These are phyloP conservation scores for Mycosphaerelloides madeirae DNA, from an alignment of 2,329 filamentous ascomycete species.

Conservation along the genomic window DNA sequence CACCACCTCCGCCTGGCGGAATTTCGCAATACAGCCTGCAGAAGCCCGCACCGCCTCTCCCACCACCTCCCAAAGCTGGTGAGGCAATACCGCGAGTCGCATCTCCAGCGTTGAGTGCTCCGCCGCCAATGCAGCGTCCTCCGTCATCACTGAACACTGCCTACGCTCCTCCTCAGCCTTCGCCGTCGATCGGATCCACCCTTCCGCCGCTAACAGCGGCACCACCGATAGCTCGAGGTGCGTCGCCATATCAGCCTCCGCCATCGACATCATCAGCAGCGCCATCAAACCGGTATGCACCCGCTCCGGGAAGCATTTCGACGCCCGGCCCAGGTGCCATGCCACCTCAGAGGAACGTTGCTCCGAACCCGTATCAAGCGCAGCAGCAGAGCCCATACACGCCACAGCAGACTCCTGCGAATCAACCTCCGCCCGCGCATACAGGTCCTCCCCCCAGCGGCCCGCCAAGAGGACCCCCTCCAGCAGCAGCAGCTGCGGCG, in stretches of 20 bases:
- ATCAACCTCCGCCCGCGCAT: conserved; percentile 42
- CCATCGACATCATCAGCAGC: conserved; percentile 57
- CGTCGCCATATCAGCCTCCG: conserved; percentile 82
- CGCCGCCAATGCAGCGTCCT: conserved; percentile 40
- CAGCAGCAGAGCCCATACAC: conserved; percentile 32
- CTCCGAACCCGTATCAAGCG: conserved; percentile 42
- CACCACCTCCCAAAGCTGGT: conserved; percentile 77
- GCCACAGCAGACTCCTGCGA: conserved; percentile 37
- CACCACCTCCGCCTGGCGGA: conserved; percentile 55
- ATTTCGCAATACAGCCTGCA: conserved; percentile 54
- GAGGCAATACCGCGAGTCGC: conserved; percentile 62
- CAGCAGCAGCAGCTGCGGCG: conserved; percentile 25
- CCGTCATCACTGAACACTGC: conserved; percentile 55
- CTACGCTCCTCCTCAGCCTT: conserved; percentile 59
- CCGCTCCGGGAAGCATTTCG: conserved; percentile 56
- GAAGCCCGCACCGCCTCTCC: conserved; percentile 65
- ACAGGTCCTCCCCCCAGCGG: conserved; percentile 33
- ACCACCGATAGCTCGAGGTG: conserved; percentile 64
- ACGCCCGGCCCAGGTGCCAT: conserved; percentile 33
- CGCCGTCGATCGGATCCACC: conserved; percentile 38
- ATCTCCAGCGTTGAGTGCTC: conserved; percentile 61
- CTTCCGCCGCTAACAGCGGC: conserved; percentile 47
- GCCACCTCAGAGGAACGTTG: conserved; percentile 41
- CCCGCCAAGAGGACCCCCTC: conserved; percentile 46
- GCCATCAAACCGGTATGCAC: conserved; percentile 70